Percentiles rank a stretch among this genome's conserved stretches.
These are phyloP conservation scores for Ganoderma leucocontextum DNA, from an alignment of 1,284 basidiomycete species.

Conservation along the genomic window DNA sequence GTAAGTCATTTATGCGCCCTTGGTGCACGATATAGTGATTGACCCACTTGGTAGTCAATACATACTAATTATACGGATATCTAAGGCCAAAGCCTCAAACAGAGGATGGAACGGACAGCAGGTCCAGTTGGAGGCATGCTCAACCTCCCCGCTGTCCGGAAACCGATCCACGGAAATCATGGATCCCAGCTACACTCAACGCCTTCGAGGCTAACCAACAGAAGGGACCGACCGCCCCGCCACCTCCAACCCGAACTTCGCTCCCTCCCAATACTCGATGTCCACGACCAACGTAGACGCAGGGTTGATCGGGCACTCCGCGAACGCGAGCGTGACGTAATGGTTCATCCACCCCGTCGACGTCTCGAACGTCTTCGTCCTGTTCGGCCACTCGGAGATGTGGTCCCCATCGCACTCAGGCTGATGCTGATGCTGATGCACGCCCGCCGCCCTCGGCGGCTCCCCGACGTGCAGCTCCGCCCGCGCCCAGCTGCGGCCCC, in stretches of 20 bases:
- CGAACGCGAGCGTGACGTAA: conserved; percentile 1
- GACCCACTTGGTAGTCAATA: background rate
- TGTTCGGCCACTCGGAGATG: background rate
- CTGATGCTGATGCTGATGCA: background rate
- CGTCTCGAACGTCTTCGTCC: conserved; percentile 5
- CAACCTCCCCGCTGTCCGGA: background rate
- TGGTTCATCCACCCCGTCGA: conserved; percentile 5
- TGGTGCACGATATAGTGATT: background rate
- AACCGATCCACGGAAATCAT: background rate
- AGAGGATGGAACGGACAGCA: background rate
- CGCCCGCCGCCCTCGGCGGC: background rate
- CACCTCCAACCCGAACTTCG: background rate
- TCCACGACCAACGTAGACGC: background rate
- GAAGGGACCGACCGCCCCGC: background rate
- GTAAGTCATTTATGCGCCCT: background rate
- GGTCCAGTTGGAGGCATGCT: background rate
- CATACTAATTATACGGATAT: background rate
- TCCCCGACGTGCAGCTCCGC: background rate
- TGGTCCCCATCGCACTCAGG: background rate
- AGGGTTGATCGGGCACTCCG: background rate
- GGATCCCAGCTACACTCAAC: background rate
- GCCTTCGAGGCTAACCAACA: background rate
- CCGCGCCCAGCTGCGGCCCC: background rate
- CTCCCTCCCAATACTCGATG: background rate
- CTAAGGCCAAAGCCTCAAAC: background rate